Evolutionary conservation across 1,284 basidiomycete genomes (phyloP).

Genomic region (Amylostereum areolatum): DNA sequence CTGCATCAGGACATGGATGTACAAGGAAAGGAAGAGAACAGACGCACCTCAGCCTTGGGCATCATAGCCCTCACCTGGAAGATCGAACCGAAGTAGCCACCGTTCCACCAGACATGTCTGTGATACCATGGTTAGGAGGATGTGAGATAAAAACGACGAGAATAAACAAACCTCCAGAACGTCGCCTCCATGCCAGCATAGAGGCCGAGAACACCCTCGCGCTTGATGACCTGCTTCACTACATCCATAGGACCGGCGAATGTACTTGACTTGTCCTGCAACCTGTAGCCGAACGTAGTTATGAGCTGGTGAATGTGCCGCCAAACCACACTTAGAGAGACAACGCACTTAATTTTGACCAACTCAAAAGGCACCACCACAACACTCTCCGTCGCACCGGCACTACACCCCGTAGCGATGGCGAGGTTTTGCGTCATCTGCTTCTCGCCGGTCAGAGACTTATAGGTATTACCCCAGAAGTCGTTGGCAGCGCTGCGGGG

Average conservation of each 20-base stretch:
- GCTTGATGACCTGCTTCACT: conserved; percentile 69
- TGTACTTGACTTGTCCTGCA: conserved; percentile 89
- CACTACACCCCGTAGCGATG: conserved; percentile 86
- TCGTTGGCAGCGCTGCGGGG: conserved; percentile 75
- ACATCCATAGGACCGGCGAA: conserved; percentile 92
- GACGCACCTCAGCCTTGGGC: conserved; percentile 75
- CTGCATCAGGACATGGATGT: conserved; percentile 1
- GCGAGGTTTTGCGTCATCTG: conserved; percentile 89
- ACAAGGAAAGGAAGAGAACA: not conserved
- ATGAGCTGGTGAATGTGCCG: not conserved
- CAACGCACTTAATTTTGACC: conserved; percentile 82
- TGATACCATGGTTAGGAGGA: not conserved
- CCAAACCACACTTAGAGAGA: conserved; percentile 1
- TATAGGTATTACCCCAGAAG: conserved; percentile 86
- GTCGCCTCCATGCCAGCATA: conserved; percentile 94
- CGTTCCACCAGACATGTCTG: conserved; percentile 87
- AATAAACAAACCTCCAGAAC: conserved; percentile 73
- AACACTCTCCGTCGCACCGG: conserved; percentile 94
- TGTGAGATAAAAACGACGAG: not conserved
- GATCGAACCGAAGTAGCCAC: conserved; percentile 92
- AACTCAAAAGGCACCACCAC: conserved; percentile 95
- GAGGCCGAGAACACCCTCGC: conserved; percentile 78
- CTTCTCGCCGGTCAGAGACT: conserved; percentile 55
- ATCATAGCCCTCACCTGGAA: conserved; percentile 76
- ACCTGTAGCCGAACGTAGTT: conserved; percentile 31